phyloP scores from a whole-genome alignment of 257 asterid species.

The Lavandula angustifolia region DNA sequence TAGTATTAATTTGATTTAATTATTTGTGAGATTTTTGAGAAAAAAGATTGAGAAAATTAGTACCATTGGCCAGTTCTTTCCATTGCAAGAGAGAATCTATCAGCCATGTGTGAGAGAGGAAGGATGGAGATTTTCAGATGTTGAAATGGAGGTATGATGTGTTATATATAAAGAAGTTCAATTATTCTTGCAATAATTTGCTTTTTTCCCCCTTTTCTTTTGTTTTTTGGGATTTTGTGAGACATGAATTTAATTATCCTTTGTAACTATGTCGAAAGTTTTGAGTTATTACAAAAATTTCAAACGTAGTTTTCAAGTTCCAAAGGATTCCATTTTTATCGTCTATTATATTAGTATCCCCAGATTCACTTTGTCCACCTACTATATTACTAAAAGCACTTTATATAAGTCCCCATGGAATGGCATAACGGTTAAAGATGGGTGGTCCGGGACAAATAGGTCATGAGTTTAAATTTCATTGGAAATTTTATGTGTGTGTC shows the following conservation, averaged over 20 bases:
- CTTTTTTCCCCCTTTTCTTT: constrained; percentile 22
- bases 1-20: background rate
- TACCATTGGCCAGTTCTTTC: constrained; percentile 98
- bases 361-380: constrained; percentile 3
- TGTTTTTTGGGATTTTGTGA: constrained; percentile 31
- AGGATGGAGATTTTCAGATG: constrained; percentile 26
- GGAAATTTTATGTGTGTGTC: too few relatives aligned
- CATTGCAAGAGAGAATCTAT: constrained; percentile 68
- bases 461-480: too few relatives aligned
- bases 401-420: too few relatives aligned
- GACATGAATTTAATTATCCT: constrained; percentile 24
- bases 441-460: too few relatives aligned
- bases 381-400: too few relatives aligned
- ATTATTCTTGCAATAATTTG: constrained; percentile 26
- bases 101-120: constrained; percentile 41
- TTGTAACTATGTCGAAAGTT: background rate
- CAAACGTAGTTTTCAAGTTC: constrained; percentile 38
- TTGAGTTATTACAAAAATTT: background rate
- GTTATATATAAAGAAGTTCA: constrained; percentile 42
- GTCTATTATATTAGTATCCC: constrained; percentile 27
- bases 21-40: background rate
- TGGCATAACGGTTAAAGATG: too few relatives aligned
- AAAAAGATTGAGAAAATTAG: background rate
- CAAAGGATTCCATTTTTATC: constrained; percentile 28
- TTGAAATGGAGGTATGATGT: constrained; percentile 11